Conservation (phyloP, 1,139 yeast species). For the Candida freyschussii region DNA sequence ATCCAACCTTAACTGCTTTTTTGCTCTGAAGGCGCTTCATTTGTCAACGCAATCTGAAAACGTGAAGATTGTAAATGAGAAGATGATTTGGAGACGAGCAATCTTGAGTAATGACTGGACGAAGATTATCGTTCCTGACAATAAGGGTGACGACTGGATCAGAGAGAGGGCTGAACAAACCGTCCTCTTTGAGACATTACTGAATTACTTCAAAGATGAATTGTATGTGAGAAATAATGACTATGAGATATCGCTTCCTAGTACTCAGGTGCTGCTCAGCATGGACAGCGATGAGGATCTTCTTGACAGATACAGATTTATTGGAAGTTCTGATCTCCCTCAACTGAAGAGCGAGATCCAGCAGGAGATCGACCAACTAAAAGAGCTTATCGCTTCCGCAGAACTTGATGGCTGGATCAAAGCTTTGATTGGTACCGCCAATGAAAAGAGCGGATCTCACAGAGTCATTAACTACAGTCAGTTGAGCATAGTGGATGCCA, state of each 20-base stretch:
- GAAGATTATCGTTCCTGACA: constrained; percentile 33
- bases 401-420: constrained; percentile 33
- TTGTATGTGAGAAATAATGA: constrained; percentile 24
- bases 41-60: constrained; percentile 27
- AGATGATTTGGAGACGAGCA: constrained; percentile 59
- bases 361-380: constrained; percentile 25
- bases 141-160: constrained; percentile 41
- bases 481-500: constrained; percentile 21
- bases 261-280: constrained; percentile 16
- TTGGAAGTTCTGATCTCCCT: constrained; percentile 21
- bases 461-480: constrained; percentile 33
- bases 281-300: constrained; percentile 19
- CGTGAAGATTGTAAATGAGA: constrained; percentile 31
- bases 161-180: constrained; percentile 40
- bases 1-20: constrained; percentile 33
- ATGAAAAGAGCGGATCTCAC: constrained; percentile 30
- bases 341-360: constrained; percentile 27
- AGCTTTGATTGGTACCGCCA: constrained; percentile 34
- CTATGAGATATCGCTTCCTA: constrained; percentile 29
- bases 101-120: constrained; percentile 59
- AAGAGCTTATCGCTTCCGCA: constrained; percentile 20
- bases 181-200: constrained; percentile 43
- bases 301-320: constrained; percentile 22
- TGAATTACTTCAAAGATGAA: constrained; percentile 29
- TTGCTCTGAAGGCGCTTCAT: constrained; percentile 40